Base-by-base conservation (phyloP, 345 rosid species). In the Leavenworthia alabamica region DNA sequence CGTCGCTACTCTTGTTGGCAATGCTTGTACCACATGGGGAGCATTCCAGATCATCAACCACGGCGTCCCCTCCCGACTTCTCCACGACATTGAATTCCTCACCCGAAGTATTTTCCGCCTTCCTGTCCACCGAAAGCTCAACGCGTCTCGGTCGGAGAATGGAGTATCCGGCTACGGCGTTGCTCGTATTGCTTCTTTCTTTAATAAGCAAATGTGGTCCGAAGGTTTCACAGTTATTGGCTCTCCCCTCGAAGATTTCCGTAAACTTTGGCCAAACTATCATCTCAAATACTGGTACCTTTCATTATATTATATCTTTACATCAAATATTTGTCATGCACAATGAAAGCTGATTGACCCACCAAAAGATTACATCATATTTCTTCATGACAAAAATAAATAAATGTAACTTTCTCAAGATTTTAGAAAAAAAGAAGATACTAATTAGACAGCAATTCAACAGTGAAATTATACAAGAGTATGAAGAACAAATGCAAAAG, bases 131-230 rank as follows among this genome's bases (percentile, higher is more conserved):
- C 83, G 78, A 36, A 93, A 93, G 70, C 84, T 86, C 41, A 85
- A 82, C 61, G 94, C 82, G 0, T 81, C 84, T 8, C 76, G 99
- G 42, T 64, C 78, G 7, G 84, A 88, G 0, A 84, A 81, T 33
- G 94, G 96, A 0, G 60, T 83, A 31, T 77, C 96, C 0, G 97
- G 99, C 60, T 93, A 85, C 42, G 99, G 99, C 0, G 75, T 81
- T 4, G 90, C 94, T 0, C 83, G 91, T 36, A 87, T 87, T 20
- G 79, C 97, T 6, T 72, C 86, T 14, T 87, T 85, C 64, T 93
- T 93, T 64, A 71, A 83, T 4, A 93, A 93, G 83, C 79, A 74
- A 46, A 83, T 93, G 94, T 93, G 99, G 99, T 93, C 94, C 10
- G 97, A 93, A 67, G 97, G 99, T 7, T 93, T 93, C 82, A 89